phyloP scores from a whole-genome alignment of 1,139 yeast genomes.

The Zygosaccharomyces pseudobailii region DNA sequence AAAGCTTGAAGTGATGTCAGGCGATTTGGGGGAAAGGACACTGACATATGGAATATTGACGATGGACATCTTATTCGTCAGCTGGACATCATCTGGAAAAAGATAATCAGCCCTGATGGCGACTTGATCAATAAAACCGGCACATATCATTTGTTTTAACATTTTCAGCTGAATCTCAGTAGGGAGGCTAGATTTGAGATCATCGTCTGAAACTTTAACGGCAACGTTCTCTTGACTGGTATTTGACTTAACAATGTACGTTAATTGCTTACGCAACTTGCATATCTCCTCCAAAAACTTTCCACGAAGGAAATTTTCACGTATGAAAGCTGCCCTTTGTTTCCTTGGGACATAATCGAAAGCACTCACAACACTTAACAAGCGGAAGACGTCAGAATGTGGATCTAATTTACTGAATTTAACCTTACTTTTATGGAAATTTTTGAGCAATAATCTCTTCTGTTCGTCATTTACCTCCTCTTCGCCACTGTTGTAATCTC shows the following conservation, averaged over 20 bases:
- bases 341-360: conserved; percentile 64
- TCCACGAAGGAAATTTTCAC: conserved; percentile 55
- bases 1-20: conserved; percentile 29
- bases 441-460: conserved; percentile 43
- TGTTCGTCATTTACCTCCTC: conserved; percentile 38
- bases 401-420: conserved; percentile 64
- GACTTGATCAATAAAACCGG: conserved; percentile 89
- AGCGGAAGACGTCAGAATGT: conserved; percentile 66
- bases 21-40: conserved; percentile 49
- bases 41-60: conserved; percentile 71
- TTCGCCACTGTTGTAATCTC: conserved; percentile 26
- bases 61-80: conserved; percentile 56
- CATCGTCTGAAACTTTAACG: conserved; percentile 42
- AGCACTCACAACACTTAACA: conserved; percentile 85
- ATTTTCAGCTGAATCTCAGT: conserved; percentile 63
- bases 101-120: conserved; percentile 74
- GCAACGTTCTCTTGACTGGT: conserved; percentile 59
- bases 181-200: conserved; percentile 65
- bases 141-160: conserved; percentile 83
- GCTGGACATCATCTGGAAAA: conserved; percentile 55
- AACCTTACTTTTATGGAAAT: conserved; percentile 53
- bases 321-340: conserved; percentile 45
- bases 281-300: conserved; percentile 80
- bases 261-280: conserved; percentile 75
- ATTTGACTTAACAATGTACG: conserved; percentile 64